Base-by-base conservation (phyloP, 129 eudicot species). In the Flaveria robusta region DNA sequence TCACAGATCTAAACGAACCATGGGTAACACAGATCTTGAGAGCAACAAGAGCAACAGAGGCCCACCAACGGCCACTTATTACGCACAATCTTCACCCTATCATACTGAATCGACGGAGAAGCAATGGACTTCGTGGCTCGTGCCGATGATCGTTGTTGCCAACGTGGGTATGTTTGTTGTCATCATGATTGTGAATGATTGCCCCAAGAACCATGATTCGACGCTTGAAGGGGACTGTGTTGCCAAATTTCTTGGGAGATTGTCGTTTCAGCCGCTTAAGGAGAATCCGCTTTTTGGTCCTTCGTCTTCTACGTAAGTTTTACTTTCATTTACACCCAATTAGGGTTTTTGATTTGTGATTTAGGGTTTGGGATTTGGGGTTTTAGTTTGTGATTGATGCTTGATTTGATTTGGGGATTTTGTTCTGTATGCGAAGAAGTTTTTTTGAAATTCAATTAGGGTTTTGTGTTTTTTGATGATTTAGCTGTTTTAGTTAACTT, bases 211-310 rank as follows among this genome's bases (percentile, higher is more conserved):
- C 23, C 78, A 84, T 41, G 62, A 74, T 69, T 18, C 75, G 20
- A 83, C 76, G 26, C 49, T 63, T 79, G 72, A 82, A 46, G 87
- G 90, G 5, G 81, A 81, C 1, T 93, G 98, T 70, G 97, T 93
- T 50, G 96, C 96, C 55, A 85, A 49, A 22, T 89, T 94, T 84
- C 97, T 94, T 56, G 96, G 97, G 6, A 85, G 97, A 68, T 66
- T 94, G 13, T 91, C 98, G 1, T 94, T 94, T 85, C 87, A 94
- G 74, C 97, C 97, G 16, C 87, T 91, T 15, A 85, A 79, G 24
- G 97, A 91, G 71, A 94, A 94, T 47, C 98, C 97, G 9, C 97
- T 94, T 65, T 85, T 94, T 63, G 98, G 98, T 3, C 97, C 98
- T 46, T 94, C 98, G 83, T 84, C 98, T 56, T 51, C 83, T 34